Conservation (phyloP, 2,329 filamentous ascomycete genomes). For the Setomelanomma holmii region DNA sequence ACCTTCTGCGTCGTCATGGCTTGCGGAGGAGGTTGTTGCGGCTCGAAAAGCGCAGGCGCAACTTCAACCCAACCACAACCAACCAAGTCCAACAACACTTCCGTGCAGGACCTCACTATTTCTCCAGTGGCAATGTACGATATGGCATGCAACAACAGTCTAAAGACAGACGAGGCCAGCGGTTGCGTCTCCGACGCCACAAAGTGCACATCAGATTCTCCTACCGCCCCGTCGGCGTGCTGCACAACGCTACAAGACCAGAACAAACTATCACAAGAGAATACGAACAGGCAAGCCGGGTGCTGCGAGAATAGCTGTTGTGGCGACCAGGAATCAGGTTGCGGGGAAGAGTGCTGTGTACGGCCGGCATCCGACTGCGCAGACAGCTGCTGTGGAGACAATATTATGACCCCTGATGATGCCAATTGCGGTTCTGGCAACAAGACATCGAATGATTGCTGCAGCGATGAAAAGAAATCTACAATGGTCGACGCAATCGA, state of each 20-base stretch:
- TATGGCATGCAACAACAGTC: too few relatives aligned
- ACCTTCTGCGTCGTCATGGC: neutral
- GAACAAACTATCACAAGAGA: neutral
- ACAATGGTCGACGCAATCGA: neutral
- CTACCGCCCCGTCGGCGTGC: too few relatives aligned
- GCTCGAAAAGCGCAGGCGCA: neutral
- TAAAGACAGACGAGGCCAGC: too few relatives aligned
- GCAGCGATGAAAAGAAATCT: neutral
- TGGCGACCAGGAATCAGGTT: neutral
- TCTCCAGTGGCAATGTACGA: too few relatives aligned
- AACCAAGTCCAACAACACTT: neutral
- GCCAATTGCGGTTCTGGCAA: neutral
- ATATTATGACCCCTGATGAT: neutral
- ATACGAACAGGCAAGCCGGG: neutral
- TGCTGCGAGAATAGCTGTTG: neutral
- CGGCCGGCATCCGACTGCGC: neutral
- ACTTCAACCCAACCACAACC: neutral
- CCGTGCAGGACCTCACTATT: too few relatives aligned
- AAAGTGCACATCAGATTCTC: neutral
- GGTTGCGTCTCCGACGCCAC: too few relatives aligned
- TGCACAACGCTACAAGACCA: neutral
- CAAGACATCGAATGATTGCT: neutral
- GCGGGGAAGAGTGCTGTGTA: neutral
- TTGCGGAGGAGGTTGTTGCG: neutral
- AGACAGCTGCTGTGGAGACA: neutral